Evolutionary conservation across 1,284 basidiomycete genomes (phyloP).

Genomic region (Mycena citricolor): DNA sequence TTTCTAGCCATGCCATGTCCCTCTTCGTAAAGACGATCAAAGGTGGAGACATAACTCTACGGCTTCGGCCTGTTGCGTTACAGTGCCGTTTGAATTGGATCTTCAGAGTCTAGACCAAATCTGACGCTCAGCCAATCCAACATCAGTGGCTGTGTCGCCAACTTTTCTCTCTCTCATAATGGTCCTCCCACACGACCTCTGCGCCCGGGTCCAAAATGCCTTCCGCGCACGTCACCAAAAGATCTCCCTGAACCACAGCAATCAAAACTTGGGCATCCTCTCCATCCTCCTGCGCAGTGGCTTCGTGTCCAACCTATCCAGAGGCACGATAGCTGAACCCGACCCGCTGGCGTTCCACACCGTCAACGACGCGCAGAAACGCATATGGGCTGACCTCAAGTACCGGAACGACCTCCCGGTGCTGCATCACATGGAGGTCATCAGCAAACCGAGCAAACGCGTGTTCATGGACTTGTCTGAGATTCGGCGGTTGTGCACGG

Average conservation of each 20-base stretch:
- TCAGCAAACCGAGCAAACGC: constrained; percentile 73
- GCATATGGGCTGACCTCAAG: constrained; percentile 90
- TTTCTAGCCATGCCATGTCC: too few relatives aligned
- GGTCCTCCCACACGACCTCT: constrained; percentile 82
- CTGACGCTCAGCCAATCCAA: too few relatives aligned
- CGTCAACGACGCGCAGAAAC: constrained; percentile 56
- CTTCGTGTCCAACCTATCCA: constrained; percentile 78
- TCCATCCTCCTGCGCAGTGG: constrained; percentile 85
- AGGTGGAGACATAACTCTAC: too few relatives aligned
- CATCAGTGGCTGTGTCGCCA: too few relatives aligned
- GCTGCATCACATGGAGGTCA: constrained; percentile 67
- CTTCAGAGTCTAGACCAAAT: too few relatives aligned
- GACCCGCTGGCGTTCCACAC: constrained; percentile 59
- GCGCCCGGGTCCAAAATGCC: constrained; percentile 84
- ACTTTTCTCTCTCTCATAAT: constrained; percentile 32
- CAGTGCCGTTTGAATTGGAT: too few relatives aligned
- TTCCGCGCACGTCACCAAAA: constrained; percentile 78
- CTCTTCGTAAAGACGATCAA: too few relatives aligned
- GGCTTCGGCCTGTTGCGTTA: too few relatives aligned
- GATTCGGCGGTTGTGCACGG: constrained; percentile 73
- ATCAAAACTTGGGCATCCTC: constrained; percentile 81
- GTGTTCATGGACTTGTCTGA: constrained; percentile 75
- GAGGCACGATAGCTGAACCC: constrained; percentile 72
- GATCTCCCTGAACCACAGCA: constrained; percentile 75
- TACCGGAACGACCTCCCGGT: constrained; percentile 86